Evolutionary conservation across 805 yeast genomes (phyloP).

Genomic region (Kuraishia hungarica): DNA sequence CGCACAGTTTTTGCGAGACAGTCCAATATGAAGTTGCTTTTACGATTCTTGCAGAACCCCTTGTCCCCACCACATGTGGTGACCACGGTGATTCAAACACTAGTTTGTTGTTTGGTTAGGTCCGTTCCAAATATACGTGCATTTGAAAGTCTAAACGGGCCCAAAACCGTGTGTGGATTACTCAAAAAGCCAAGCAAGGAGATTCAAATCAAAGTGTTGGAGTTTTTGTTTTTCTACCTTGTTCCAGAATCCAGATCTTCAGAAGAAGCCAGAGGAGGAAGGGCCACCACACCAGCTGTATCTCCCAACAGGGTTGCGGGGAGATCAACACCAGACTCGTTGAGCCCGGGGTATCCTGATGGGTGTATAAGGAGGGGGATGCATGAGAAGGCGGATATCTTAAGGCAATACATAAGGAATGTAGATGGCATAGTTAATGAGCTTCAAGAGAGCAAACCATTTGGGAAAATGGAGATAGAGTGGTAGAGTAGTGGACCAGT

Average conservation of each 20-base stretch:
- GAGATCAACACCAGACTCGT: not conserved
- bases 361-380: conserved; percentile 26
- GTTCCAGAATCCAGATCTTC: conserved; percentile 41
- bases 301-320: not conserved
- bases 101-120: conserved; percentile 51
- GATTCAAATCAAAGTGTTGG: conserved; percentile 55
- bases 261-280: not conserved
- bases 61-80: conserved; percentile 17
- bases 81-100: conserved; percentile 37
- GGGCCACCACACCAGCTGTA: not conserved
- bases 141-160: conserved; percentile 52
- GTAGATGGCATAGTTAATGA: conserved; percentile 40
- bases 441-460: conserved; percentile 35
- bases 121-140: conserved; percentile 46
- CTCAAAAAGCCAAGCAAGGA: conserved; percentile 34
- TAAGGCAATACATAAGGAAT: conserved; percentile 33
- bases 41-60: conserved; percentile 14
- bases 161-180: conserved; percentile 38
- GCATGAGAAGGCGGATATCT: conserved; percentile 32
- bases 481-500: too few relatives aligned
- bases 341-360: conserved; percentile 9
- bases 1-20: conserved; percentile 37
- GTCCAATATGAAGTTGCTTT: conserved; percentile 27
- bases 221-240: conserved; percentile 61
- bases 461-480: conserved; percentile 37